Base-by-base conservation (phyloP, 768 basidiomycete genomes). In the Pleurotus djamor region DNA sequence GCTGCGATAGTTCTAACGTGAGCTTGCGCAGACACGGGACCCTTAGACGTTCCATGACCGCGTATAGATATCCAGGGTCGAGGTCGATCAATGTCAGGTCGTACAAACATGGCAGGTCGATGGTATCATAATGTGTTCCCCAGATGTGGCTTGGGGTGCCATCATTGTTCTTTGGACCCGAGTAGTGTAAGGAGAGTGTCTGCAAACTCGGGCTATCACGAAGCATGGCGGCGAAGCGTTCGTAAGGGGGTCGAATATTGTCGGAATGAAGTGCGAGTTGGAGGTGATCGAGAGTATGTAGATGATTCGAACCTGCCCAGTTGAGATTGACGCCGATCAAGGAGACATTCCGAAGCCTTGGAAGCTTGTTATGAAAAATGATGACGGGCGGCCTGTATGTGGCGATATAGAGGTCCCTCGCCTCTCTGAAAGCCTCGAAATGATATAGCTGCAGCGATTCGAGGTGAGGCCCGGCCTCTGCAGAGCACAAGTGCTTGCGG, bases 241-340 rank as follows among this genome's bases (percentile, higher is more conserved):
- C 67, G 68, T 81, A 86, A 2, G 81, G 74, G 4, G 83, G 83
- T 21, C 86, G 82, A 38, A 85, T 83, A 58, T 74, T 82, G 62
- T 85, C 81, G 1, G 80, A 74, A 66, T 88, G 85, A 12, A 88
- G 76, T 8, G 84, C 85, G 48, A 86, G 75, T 68, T 88, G 82
- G 44, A 88, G 74, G 51, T 77, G 69, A 35, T 77, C 72, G 44
- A 88, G 74, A 47, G 75, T 74, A 28, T 69, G 68, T 57, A 87
- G 77, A 70, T 80, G 85, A 5, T 81, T 77, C 33, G 77, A 76
- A 17, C 73, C 69, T 4, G 72, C 74, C 85, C 85, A 88, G 3
- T 82, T 82, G 34, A 88, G 77, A 67, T 86, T 87, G 61, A 88
- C 85, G 52, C 86, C 86, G 61, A 86, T 84, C 49, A 88, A 73